Evolutionary conservation across 768 basidiomycete genomes (phyloP), one percentile per base, ranked within the genome.

Genomic region (Dendrothele bispora): DNA sequence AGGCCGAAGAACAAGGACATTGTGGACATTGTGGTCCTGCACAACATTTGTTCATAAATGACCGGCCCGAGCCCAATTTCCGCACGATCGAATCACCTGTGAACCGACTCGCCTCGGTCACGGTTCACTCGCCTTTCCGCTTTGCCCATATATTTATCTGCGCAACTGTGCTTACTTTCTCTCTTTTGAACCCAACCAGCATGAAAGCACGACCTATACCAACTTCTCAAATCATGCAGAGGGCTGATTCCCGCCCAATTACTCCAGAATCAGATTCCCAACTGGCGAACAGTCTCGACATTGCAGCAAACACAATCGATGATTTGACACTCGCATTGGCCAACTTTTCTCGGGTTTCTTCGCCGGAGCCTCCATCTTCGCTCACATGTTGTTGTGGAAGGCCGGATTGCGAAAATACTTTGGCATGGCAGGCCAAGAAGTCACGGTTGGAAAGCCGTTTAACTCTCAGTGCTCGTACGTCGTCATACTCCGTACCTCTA

Each of bases 391-490:
- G 88, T 55, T 88, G 89, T 61, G 76, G 74, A 21, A 68, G 64
- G 43, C 82, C 83, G 37, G 77, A 81, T 4, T 91, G 87, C 60
- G 80, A 86, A 55, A 77, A 83, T 39, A 70, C 79, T 35, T 77
- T 69, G 64, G 67, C 77, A 7, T 91, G 91, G 84, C 51, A 78
- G 17, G 72, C 71, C 28, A 69, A 81, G 43, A 90, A 86, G 69
- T 72, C 80, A 39, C 81, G 79, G 62, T 66, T 95, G 21, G 90
- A 93, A 68, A 83, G 77, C 50, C 72, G 88, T 47, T 71, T 97
- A 52, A 80, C 86, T 48, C 74, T 95, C 46, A 91, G 91, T 62
- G 93, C 91, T 59, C 91, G 93, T 94, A 59, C 58, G 86, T 74
- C 27, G 24, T 30, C n/a, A 22, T 41, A 48, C 27, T 17, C 20